Base-by-base conservation (phyloP, 2,329 filamentous ascomycete genomes). In the Talaromyces sp. region DNA sequence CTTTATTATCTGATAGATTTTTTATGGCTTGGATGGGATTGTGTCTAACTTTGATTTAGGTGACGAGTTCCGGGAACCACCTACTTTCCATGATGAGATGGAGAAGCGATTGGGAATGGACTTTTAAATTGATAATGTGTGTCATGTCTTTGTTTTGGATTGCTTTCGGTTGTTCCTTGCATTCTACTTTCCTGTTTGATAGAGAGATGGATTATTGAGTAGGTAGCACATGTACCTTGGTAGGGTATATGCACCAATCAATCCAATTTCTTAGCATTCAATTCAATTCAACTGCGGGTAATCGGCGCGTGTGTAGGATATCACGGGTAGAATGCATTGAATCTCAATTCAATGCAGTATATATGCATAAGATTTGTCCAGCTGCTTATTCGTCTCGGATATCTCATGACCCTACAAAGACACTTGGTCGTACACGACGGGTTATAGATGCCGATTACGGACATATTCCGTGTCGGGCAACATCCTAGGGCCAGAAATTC, bases 11-110 rank as follows among this genome's bases (percentile, higher is more conserved):
- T n/a, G n/a, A n/a, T n/a, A n/a, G n/a, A n/a, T n/a, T n/a, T 43
- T 17, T 55, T 54, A 37, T 14, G 49, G 55, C 19, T 19, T 44
- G n/a, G 19, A 3, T 53, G 55, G 22, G 41, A 32, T 32, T 20
- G 33, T 20, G 45, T 36, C 27, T 57, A 40, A 47, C 44, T 57
- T 37, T 33, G 39, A 19, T 35, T 64, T 27, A 82, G 82, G 80
- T 55, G 87, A 89, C 64, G 90, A 93, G 74, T 82, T 85, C 70
- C 82, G 86, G 65, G 82, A 84, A 56, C 78, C 85, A 37, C 84
- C 87, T 20, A 85, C 87, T 48, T 86, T 97, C 75, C 91, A 97
- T 66, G 87, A 90, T 52, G 93, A 97, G 84, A 91, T 97, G 86
- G 93, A 97, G 85, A 84, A 85, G 75, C 90, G 91, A 82, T 79